Evolutionary conservation across 2,329 filamentous ascomycete genomes (phyloP), one percentile per base, ranked within the genome.

Genomic region (Zymoseptoria ardabiliae): DNA sequence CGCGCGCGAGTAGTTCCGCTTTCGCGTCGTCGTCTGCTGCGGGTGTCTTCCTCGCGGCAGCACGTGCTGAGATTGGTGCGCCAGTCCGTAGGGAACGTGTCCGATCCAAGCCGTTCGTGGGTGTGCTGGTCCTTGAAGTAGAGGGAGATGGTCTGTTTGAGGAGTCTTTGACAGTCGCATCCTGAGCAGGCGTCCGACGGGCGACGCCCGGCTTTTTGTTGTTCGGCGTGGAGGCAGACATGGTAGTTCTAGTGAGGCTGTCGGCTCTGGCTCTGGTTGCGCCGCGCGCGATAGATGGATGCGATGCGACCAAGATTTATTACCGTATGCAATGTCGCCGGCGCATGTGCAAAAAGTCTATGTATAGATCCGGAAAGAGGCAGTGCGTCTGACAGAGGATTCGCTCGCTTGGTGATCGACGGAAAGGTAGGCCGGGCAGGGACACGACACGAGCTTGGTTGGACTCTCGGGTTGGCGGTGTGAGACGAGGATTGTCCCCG

Each of bases 1-100:
- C 82, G 58, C 89, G 78, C 17, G 89, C 87, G 50, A 90, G 81
- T 63, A 88, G 87, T 74, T 94, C 91, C 19, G 90, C 91, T 66
- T 89, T 86, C 63, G 86, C 86, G 55, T 92, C 88, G 49, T 91
- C 77, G 56, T 77, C 75, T 45, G 69, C 71, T 45, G 69, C 67
- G 13, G 63, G 51, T 45, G 61, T 54, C 53, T 88, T 84, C 65
- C 85, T 80, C 54, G 86, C 86, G 56, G 87, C 85, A 56, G 86
- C 86, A 68, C 89, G 86, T 61, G 89, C 89, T 62, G 89, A 90
- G 21, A 90, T 82, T 30, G 87, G 84, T n/a, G 82, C 82, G 57
- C 81, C 81, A 28, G 64, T 70, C 68, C 89, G 85, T 62, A 85
- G 78, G 13, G 89, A 90, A 62, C 86, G 83, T 53, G 82, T 85